phyloP scores from a whole-genome alignment of 2,329 filamentous ascomycete species.

The Mycosphaerella arachidis region DNA sequence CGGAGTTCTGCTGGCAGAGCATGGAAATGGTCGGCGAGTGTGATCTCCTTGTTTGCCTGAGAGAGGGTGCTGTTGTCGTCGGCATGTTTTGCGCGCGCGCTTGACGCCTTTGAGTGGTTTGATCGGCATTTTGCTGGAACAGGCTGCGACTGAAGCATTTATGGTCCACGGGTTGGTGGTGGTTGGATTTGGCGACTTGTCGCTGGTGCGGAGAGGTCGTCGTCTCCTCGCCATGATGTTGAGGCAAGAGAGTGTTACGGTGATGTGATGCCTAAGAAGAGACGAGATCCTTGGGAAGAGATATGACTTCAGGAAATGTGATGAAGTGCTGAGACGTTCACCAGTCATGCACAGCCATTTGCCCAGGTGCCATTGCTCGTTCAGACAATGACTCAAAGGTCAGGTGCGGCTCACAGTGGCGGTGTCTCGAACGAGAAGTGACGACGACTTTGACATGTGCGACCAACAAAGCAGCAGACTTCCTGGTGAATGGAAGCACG shows the following conservation, averaged over 20 bases:
- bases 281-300: neutral
- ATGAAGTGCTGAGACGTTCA: neutral
- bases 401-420: neutral
- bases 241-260: neutral
- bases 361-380: neutral
- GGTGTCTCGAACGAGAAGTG: neutral
- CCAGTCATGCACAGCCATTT: neutral
- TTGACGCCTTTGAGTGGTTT: neutral
- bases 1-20: constrained; percentile 17
- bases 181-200: neutral
- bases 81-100: neutral
- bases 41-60: neutral
- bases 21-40: constrained; percentile 16
- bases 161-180: neutral
- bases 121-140: neutral
- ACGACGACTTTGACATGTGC: neutral
- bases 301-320: no score
- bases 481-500: neutral
- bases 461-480: neutral
- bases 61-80: neutral
- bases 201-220: neutral
- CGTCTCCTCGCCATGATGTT: neutral
- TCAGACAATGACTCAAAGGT: neutral
- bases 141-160: neutral
- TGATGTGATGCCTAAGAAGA: neutral